phyloP scores from a whole-genome alignment of 208 protist species.

The Crithidia thermophila region DNA sequence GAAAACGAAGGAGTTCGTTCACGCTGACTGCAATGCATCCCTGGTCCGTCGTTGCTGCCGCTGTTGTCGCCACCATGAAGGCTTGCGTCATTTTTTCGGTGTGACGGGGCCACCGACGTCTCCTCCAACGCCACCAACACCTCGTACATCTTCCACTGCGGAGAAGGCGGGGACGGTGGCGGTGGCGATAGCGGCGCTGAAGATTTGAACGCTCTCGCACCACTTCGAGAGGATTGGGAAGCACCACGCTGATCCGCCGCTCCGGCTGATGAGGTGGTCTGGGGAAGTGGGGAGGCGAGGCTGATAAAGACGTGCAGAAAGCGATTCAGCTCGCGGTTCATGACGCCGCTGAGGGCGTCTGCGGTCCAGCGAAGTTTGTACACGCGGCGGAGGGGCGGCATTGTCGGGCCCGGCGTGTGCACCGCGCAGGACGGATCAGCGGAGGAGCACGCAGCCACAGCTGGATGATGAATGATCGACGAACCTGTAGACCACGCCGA shows the following conservation, averaged over 20 bases:
- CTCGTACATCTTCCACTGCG: conserved; percentile 26
- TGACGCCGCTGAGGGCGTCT: conserved; percentile 27
- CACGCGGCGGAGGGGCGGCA: conserved; percentile 26
- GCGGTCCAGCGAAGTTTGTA: conserved; percentile 63
- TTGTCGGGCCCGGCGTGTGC: conserved; percentile 26
- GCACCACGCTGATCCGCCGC: not conserved
- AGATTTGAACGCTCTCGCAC: not conserved
- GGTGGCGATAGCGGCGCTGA: not conserved
- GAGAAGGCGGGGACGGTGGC: not conserved
- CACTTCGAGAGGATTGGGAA: not conserved
- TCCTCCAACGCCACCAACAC: conserved; percentile 57
- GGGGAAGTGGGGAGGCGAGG: conserved; percentile 55
- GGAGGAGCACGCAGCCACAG: too few species aligned
- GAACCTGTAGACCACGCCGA: too few species aligned
- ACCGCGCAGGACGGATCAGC: not conserved
- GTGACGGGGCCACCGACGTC: conserved; percentile 18
- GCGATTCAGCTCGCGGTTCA: conserved; percentile 58
- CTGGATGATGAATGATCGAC: too few species aligned
- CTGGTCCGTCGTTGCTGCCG: conserved; percentile 1
- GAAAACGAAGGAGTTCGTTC: conserved; percentile 11
- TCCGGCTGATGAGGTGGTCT: not conserved
- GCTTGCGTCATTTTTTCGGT: too few species aligned
- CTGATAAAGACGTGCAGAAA: conserved; percentile 66
- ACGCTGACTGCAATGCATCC: too few species aligned
- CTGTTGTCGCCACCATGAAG: conserved; percentile 3